Percentiles rank a stretch among this genome's conserved stretches.
Conservation (phyloP, 345 rosid genomes). For the Melaleuca alternifolia region DNA sequence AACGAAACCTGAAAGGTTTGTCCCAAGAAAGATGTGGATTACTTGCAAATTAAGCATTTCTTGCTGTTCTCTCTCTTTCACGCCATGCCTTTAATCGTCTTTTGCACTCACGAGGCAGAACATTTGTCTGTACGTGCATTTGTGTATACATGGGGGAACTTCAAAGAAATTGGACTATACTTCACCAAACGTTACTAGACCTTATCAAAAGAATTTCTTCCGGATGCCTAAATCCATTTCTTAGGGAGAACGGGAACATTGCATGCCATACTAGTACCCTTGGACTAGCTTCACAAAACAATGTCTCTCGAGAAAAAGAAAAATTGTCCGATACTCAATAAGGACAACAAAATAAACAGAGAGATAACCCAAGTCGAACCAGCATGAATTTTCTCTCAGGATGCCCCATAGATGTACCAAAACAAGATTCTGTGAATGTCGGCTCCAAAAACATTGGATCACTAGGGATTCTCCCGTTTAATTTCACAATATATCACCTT, state of each 20-base stretch:
- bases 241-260: not conserved
- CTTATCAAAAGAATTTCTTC: not conserved
- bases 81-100: not conserved
- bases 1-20: not conserved
- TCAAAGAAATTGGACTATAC: not conserved
- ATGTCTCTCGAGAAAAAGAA: not conserved
- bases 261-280: not conserved
- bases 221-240: not conserved
- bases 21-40: not conserved
- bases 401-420: not conserved
- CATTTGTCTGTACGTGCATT: not conserved
- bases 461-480: not conserved
- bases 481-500: not conserved
- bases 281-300: not conserved
- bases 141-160: not conserved
- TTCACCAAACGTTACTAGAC: not conserved
- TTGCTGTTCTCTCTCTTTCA: not conserved
- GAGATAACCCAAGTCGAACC: not conserved
- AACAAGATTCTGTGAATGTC: not conserved
- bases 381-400: not conserved
- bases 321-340: not conserved
- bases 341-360: not conserved
- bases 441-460: not conserved
- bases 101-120: not conserved
- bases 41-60: not conserved